Evolutionary conservation across 345 rosid species (phyloP).

Genomic region (Psidium friedrichsthalianum): DNA sequence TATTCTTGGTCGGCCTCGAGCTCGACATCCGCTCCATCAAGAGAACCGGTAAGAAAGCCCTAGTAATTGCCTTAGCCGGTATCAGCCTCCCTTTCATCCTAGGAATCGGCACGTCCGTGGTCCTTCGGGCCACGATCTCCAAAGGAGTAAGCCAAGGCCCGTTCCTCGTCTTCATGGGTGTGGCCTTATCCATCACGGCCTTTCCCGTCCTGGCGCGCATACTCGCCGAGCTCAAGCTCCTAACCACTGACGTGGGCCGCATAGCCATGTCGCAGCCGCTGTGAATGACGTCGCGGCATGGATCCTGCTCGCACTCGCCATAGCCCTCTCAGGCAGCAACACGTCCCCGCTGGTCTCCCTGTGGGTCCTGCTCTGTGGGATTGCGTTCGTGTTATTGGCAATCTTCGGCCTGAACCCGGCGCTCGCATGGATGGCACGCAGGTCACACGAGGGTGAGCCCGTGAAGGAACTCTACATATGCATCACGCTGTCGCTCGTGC

Average conservation of each 20-base stretch:
- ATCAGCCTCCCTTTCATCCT: conserved; percentile 52
- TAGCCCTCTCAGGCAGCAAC: conserved; percentile 18
- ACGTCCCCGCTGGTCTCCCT: conserved; percentile 20
- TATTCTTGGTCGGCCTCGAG: conserved; percentile 78
- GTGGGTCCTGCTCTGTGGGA: conserved; percentile 33
- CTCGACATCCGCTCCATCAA: conserved; percentile 47
- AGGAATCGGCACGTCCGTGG: conserved; percentile 56
- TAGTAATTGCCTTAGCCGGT: conserved; percentile 52
- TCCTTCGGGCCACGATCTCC: conserved; percentile 42
- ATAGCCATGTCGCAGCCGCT: conserved; percentile 42
- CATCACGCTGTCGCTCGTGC: conserved; percentile 16
- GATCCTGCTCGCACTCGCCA: conserved; percentile 37
- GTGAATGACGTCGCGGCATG: conserved; percentile 40
- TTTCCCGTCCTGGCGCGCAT: conserved; percentile 38
- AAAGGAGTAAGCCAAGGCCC: conserved; percentile 32
- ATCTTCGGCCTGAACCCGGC: conserved; percentile 5
- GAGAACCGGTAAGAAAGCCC: conserved; percentile 53
- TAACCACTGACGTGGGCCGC: conserved; percentile 39
- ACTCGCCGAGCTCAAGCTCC: conserved; percentile 38
- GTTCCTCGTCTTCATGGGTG: conserved; percentile 45
- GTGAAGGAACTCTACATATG: conserved; percentile 35
- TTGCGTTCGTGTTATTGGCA: conserved; percentile 13
- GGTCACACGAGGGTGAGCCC: conserved; percentile 33
- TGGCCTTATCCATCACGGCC: conserved; percentile 38
- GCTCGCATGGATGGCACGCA: conserved; percentile 15